Percentiles rank a stretch among this genome's conserved stretches.
phyloP scores from a whole-genome alignment of 208 protist species.

The Plasmodiophora brassicae region DNA sequence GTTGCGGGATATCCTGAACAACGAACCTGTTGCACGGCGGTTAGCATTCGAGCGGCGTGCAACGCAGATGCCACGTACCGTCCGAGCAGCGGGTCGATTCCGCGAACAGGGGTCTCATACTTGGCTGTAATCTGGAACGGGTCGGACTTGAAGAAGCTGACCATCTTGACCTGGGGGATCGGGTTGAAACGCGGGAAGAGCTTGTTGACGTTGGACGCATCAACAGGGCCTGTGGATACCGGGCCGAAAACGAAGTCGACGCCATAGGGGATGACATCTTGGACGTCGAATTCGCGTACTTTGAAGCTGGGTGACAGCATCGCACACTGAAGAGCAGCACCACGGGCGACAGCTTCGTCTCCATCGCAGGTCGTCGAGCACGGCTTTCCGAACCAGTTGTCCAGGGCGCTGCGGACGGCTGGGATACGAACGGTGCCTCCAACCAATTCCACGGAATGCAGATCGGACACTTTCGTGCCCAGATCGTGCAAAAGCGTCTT shows the following conservation, averaged over 20 bases:
- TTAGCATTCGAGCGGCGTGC: too few relatives aligned
- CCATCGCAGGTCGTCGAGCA: constrained; percentile 40
- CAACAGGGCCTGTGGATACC: too few relatives aligned
- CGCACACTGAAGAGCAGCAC: constrained; percentile 33
- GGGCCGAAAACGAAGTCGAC: constrained; percentile 17
- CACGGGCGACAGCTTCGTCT: constrained; percentile 41
- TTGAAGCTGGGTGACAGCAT: constrained; percentile 43
- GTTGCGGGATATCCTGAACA: background rate
- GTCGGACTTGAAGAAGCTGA: background rate
- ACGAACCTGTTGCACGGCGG: background rate
- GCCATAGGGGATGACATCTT: constrained; percentile 33
- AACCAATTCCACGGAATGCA: constrained; percentile 45
- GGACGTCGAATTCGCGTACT: constrained; percentile 42
- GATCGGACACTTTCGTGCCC: constrained; percentile 37
- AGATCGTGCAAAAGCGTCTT: constrained; percentile 15
- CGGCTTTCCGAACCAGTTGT: constrained; percentile 23
- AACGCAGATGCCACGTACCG: too few relatives aligned
- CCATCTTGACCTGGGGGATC: background rate
- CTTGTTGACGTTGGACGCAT: too few relatives aligned
- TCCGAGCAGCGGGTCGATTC: background rate
- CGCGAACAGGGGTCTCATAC: background rate
- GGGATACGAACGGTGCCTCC: constrained; percentile 43
- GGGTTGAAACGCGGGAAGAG: background rate
- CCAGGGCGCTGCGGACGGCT: constrained; percentile 4
- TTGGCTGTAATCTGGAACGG: background rate